These are phyloP conservation scores for Rhodotorula sp. DNA, from an alignment of 1,284 basidiomycete genomes.

Conservation along the genomic window DNA sequence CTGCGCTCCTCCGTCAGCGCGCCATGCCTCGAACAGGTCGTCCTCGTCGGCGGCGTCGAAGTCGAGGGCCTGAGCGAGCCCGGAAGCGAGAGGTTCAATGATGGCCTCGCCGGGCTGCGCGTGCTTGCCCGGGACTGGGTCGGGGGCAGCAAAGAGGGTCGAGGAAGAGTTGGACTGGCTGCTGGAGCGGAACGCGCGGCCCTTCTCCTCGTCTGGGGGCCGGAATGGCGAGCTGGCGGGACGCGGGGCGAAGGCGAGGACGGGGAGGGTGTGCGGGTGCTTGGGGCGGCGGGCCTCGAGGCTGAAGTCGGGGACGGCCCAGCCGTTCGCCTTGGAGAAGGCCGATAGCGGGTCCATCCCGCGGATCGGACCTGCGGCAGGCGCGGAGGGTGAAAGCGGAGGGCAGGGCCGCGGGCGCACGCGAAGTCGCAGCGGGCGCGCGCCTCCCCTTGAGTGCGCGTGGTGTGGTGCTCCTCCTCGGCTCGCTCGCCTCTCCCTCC, in stretches of 20 bases:
- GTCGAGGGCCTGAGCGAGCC: no score
- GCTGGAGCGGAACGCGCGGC: slow-evolving; percentile 10
- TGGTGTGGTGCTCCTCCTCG: neutral
- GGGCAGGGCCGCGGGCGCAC: no score
- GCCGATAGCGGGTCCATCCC: slow-evolving; percentile 17
- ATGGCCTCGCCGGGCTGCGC: neutral
- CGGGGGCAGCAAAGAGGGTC: slow-evolving; percentile 1
- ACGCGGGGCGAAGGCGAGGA: neutral
- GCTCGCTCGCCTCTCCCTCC: neutral
- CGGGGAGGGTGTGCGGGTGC: neutral
- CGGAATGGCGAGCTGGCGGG: neutral
- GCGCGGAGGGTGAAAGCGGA: neutral
- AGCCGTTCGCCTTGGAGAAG: neutral
- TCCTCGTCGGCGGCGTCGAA: slow-evolving; percentile 17
- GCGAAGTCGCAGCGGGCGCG: neutral
- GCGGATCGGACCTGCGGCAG: neutral
- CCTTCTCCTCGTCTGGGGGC: slow-evolving; percentile 38
- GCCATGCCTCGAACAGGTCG: slow-evolving; percentile 14
- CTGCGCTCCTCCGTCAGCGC: neutral
- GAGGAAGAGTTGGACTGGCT: neutral
- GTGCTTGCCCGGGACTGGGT: neutral
- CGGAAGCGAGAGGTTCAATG: neutral
- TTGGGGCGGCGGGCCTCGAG: slow-evolving; percentile 7
- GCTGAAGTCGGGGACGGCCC: slow-evolving; percentile 8
- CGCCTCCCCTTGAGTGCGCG: no score